Base-by-base conservation (phyloP, 768 basidiomycete genomes). In the Boletus patriciae region DNA sequence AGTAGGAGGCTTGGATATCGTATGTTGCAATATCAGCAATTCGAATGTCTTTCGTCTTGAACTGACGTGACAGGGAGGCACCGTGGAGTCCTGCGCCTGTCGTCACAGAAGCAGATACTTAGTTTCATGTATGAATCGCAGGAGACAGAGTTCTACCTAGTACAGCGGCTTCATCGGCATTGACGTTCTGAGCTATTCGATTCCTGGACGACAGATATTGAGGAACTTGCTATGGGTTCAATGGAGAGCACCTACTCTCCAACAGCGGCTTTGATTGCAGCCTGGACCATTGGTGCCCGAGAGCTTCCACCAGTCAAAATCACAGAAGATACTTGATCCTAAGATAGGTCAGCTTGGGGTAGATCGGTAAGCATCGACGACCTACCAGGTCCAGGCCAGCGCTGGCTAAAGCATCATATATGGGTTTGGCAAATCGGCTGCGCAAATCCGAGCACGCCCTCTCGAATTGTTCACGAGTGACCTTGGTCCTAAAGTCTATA, bases 151-250 rank as follows among this genome's bases (percentile, higher is more conserved):
- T 47, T 62, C 21, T 70, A 79, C 89, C 94, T 43, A 99, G 82
- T 19, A 98, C 96, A 25, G 90, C 91, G 0, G 94, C 92, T 74
- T 99, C 97, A 69, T 98, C 97, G 0, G 96, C 88, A 70, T 99
- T 98, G 58, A 99, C 92, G 63, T 98, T 98, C 67, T 88, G 80
- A 6, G 96, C 92, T 55, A 98, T 88, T 73, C 91, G 92, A 50
- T 87, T 83, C 46, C 86, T 89, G 50, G 16, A 51, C 16, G 16
- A 55, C 25, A 45, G 21, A 44, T 21, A 46, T 57, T 49, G 54
- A 59, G 15, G 5, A 11, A 19, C 19, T 25, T 21, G 1, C 43
- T 4, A 27, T 44, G 33, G 3, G n/a, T 18, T 27, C 36, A 21
- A 19, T 11, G 9, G 19, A 31, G 12, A 7, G 5, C 16, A 80